Evolutionary conservation across 768 basidiomycete species (phyloP).

Genomic region (Heimioporus sp.): DNA sequence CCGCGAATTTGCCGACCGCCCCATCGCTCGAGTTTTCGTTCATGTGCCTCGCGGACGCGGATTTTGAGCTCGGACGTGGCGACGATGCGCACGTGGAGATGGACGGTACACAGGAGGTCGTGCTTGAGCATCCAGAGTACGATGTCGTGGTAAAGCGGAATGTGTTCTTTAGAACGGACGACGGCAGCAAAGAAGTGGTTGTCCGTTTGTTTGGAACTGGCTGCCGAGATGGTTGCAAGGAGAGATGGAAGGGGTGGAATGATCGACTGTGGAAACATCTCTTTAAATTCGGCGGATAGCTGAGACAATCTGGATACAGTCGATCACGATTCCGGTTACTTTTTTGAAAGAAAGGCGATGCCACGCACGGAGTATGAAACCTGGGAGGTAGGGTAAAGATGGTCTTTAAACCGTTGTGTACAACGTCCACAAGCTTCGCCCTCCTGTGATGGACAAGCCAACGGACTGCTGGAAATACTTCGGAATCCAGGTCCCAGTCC

Average conservation of each 20-base stretch:
- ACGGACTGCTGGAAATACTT: conserved; percentile 87
- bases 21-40: conserved; percentile 33
- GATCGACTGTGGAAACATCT: conserved; percentile 53
- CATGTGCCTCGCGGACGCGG: conserved; percentile 51
- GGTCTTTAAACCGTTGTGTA: conserved; percentile 77
- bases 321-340: background rate
- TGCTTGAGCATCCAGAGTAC: conserved; percentile 90
- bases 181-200: conserved; percentile 83
- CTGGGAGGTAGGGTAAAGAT: conserved; percentile 73
- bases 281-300: conserved; percentile 59
- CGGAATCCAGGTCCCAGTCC: conserved; percentile 80
- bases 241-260: conserved; percentile 74
- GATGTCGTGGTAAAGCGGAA: conserved; percentile 75
- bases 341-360: background rate
- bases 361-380: conserved; percentile 58
- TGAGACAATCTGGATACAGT: conserved; percentile 26
- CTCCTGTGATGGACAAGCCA: conserved; percentile 90
- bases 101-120: conserved; percentile 81
- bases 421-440: conserved; percentile 85
- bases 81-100: conserved; percentile 81
- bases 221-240: conserved; percentile 71
- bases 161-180: conserved; percentile 62
- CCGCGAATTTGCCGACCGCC: conserved; percentile 16
- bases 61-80: conserved; percentile 76
- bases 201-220: conserved; percentile 58